Conservation (phyloP, 208 protist genomes). For the Angomonas deanei region DNA sequence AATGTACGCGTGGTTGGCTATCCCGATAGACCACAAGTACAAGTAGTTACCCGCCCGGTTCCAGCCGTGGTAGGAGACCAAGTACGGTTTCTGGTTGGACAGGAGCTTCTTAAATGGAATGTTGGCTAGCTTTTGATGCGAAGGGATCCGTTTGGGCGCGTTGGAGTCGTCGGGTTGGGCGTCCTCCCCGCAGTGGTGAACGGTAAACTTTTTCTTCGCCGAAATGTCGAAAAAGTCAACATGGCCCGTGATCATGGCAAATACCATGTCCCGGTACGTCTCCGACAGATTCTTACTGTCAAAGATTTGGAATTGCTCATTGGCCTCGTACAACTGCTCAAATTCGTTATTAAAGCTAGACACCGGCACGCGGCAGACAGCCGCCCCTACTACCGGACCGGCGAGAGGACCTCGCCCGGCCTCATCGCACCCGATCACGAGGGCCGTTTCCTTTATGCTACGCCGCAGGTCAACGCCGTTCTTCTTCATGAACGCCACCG, state of each 20-base stretch:
- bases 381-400: constrained; percentile 84
- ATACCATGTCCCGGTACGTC: constrained; percentile 69
- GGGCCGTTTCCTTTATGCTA: constrained; percentile 80
- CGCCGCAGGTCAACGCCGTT: constrained; percentile 68
- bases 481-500: constrained; percentile 51
- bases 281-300: constrained; percentile 84
- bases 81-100: constrained; percentile 81
- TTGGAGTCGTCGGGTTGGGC: constrained; percentile 27
- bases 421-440: constrained; percentile 89
- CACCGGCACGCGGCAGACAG: constrained; percentile 73
- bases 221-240: constrained; percentile 68
- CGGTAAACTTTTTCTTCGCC: constrained; percentile 49
- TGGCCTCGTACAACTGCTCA: constrained; percentile 58
- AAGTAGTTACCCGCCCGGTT: constrained; percentile 79
- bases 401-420: constrained; percentile 84
- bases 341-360: constrained; percentile 88
- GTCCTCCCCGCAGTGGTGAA: constrained; percentile 76
- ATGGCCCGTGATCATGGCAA: constrained; percentile 80
- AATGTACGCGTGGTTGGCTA: constrained; percentile 88
- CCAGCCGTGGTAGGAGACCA: constrained; percentile 77
- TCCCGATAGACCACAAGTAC: constrained; percentile 84
- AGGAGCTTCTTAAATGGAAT: constrained; percentile 82
- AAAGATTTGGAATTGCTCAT: constrained; percentile 84
- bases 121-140: constrained; percentile 55
- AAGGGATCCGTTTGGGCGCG: constrained; percentile 36